These are phyloP conservation scores for Sporothrix pseudoabietina DNA, from an alignment of 2,329 filamentous ascomycete genomes.

Conservation along the genomic window DNA sequence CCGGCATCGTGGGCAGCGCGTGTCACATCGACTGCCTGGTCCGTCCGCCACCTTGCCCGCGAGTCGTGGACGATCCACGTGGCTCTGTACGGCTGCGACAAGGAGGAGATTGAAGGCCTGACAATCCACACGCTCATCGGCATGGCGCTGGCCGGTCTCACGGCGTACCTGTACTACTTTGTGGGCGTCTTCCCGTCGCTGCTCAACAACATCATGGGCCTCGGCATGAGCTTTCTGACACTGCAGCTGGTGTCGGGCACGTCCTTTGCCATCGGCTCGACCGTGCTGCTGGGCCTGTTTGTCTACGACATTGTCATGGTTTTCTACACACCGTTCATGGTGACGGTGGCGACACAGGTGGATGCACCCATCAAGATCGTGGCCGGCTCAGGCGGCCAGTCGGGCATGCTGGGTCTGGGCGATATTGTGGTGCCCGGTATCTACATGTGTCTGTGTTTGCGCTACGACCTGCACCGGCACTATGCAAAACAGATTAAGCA, in stretches of 20 bases:
- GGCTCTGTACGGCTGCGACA: conserved; percentile 54
- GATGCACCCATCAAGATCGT: conserved; percentile 93
- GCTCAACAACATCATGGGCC: conserved; percentile 83
- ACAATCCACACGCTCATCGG: conserved; percentile 62
- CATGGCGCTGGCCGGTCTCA: conserved; percentile 55
- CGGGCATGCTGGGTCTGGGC: conserved; percentile 86
- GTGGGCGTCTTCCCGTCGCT: conserved; percentile 47
- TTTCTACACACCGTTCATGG: conserved; percentile 85
- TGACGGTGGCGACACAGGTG: conserved; percentile 82
- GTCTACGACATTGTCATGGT: conserved; percentile 95
- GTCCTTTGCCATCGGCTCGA: conserved; percentile 77
- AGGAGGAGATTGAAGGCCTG: conserved; percentile 49
- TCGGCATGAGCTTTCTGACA: conserved; percentile 81
- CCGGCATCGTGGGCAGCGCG: conserved; percentile 34
- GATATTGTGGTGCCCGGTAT: conserved; percentile 93
- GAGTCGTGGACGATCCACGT: conserved; percentile 56
- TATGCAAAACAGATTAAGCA: conserved; percentile 69
- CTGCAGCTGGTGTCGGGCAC: conserved; percentile 86
- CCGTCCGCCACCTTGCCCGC: conserved; percentile 52
- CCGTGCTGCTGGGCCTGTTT: conserved; percentile 79
- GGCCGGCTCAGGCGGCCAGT: conserved; percentile 67
- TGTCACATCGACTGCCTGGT: conserved; percentile 48
- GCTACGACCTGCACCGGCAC: conserved; percentile 87
- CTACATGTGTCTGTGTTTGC: conserved; percentile 80
- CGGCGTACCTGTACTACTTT: conserved; percentile 67